Percentiles rank a stretch among this genome's conserved stretches.
Evolutionary conservation across 1,284 basidiomycete species (phyloP).

Genomic region (Malassezia vespertilionis): DNA sequence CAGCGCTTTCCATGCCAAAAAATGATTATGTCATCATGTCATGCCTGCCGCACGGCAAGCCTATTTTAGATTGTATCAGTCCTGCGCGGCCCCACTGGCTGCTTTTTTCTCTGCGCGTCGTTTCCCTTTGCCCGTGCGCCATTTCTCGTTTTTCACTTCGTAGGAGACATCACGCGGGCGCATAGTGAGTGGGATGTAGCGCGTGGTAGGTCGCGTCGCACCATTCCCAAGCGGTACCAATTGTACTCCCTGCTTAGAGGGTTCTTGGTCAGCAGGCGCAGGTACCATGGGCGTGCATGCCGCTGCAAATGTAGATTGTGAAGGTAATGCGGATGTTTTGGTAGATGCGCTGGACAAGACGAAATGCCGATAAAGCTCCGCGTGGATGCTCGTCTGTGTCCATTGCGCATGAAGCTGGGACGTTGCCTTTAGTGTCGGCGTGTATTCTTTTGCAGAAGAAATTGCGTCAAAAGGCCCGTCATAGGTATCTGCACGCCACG

Average conservation of each 20-base stretch:
- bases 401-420: slow-evolving; percentile 26
- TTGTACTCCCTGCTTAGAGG: neutral
- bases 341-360: slow-evolving; percentile 20
- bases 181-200: slow-evolving; percentile 13
- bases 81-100: too few relatives aligned
- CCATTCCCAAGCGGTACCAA: slow-evolving; percentile 26
- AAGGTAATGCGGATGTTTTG: neutral
- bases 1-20: neutral
- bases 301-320: slow-evolving; percentile 5
- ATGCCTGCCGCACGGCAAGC: neutral
- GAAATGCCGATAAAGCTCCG: slow-evolving; percentile 35
- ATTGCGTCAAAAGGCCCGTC: slow-evolving; percentile 31
- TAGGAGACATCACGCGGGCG: slow-evolving; percentile 20
- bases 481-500: slow-evolving; percentile 62
- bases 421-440: slow-evolving; percentile 10
- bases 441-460: too few relatives aligned
- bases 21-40: neutral
- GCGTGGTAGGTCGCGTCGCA: slow-evolving; percentile 10
- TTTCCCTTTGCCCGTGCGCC: slow-evolving; percentile 19
- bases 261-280: neutral
- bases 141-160: slow-evolving; percentile 21
- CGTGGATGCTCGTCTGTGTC: slow-evolving; percentile 25
- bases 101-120: slow-evolving; percentile 17
- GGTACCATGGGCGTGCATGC: slow-evolving; percentile 5
- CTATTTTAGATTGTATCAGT: too few relatives aligned